These are phyloP conservation scores for Phyllosticta paracitricarpa DNA, from an alignment of 2,329 filamentous ascomycete species.

Conservation along the genomic window DNA sequence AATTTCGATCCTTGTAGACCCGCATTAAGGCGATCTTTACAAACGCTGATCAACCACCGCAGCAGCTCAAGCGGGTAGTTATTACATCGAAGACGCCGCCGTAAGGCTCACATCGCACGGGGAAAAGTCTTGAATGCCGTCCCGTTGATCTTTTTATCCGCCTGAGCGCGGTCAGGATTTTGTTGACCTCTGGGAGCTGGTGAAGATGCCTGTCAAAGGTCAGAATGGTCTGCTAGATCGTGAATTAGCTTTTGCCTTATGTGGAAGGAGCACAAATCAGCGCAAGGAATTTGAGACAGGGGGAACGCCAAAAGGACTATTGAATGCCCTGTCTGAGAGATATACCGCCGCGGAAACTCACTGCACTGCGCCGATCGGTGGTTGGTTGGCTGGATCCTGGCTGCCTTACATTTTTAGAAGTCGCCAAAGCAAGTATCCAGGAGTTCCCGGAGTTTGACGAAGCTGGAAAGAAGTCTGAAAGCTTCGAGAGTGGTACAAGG, in stretches of 20 bases:
- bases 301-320: background rate
- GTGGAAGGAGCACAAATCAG: too few species aligned
- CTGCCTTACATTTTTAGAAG: background rate
- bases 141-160: background rate
- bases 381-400: background rate
- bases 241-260: too few species aligned
- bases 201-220: background rate
- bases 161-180: background rate
- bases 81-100: background rate
- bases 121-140: background rate
- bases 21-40: background rate
- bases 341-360: background rate
- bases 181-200: background rate
- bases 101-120: background rate
- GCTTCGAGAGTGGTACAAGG: too few species aligned
- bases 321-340: too few species aligned
- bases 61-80: background rate
- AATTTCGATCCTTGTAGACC: background rate
- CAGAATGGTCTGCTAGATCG: too few species aligned
- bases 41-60: background rate
- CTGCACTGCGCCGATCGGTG: too few species aligned
- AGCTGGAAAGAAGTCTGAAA: background rate
- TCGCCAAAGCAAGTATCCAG: background rate
- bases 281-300: too few species aligned
- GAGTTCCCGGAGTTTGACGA: background rate